Base-by-base conservation (phyloP, 768 basidiomycete species). In the Fomitopsis serialis region DNA sequence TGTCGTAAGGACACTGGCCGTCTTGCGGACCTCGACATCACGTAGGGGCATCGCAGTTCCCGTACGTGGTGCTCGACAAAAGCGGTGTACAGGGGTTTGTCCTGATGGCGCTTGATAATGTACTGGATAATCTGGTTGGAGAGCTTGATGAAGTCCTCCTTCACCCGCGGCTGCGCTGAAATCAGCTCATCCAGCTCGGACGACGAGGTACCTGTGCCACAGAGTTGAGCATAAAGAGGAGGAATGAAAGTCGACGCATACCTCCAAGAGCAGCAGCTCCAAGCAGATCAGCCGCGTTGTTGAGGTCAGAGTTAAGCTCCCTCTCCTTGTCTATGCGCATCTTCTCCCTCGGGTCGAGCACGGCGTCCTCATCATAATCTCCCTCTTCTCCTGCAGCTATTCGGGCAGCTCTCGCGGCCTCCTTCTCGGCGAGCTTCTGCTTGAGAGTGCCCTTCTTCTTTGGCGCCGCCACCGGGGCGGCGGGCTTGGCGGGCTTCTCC, bases 381-480 rank as follows among this genome's bases (percentile, higher is more conserved):
- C 79, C 78, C 47, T 70, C 68, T n/a, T 81, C 79, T 45, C 63
- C 77, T 3, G 63, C 70, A 6, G 72, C 75, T 22, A 67, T 71
- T 49, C 66, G 70, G 1, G 78, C 75, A 2, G 83, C 83, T 56
- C 85, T 89, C 54, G 76, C 76, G 0, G 85, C 88, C 63, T 93
- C 94, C 70, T 93, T 97, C 70, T 95, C 92, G 0, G 93, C 93
- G 2, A 98, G 72, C 68, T 95, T 96, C 19, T 83, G 82, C 69
- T 97, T 97, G 59, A 98, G 70, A 1, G 87, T 90, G 50, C 91
- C 92, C 72, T 94, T 97, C 74, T 97, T 96, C 76, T 90, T 92
- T 1, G 86, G 82, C 3, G 90, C 85, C 17, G 85, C 84, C 44
- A 75, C 79, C 0, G 80, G 59, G 2, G 72, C 67, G 7, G 76